Conservation (phyloP, 2,329 filamentous ascomycete genomes). For the Diaporthe batatas region DNA sequence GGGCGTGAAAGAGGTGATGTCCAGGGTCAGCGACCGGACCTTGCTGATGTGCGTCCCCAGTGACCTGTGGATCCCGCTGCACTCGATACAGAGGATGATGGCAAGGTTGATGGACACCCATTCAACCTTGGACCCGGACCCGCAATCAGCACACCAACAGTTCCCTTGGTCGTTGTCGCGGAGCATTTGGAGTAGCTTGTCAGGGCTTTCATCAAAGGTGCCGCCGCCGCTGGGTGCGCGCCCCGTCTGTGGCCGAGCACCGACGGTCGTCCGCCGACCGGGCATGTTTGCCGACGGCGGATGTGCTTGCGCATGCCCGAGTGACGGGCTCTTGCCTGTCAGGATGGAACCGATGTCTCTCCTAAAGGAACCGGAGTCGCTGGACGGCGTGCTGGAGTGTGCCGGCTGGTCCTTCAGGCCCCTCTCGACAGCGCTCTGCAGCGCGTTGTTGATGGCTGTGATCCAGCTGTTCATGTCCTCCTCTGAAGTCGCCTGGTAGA, state of each 20-base stretch:
- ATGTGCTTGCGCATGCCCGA: slow-evolving; percentile 65
- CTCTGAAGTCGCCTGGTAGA: slow-evolving; percentile 97
- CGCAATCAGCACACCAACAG: slow-evolving; percentile 93
- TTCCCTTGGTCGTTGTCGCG: slow-evolving; percentile 94
- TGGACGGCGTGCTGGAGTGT: slow-evolving; percentile 55
- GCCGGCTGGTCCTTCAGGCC: slow-evolving; percentile 68
- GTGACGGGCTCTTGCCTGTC: slow-evolving; percentile 88
- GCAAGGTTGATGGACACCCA: slow-evolving; percentile 99
- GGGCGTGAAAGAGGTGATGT: slow-evolving; percentile 95
- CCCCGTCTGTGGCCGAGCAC: slow-evolving; percentile 82
- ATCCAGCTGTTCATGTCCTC: slow-evolving; percentile 99
- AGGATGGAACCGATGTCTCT: slow-evolving; percentile 93
- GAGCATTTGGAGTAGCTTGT: slow-evolving; percentile 87
- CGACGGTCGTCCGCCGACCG: slow-evolving; percentile 89
- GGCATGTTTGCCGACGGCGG: slow-evolving; percentile 70
- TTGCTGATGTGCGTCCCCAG: slow-evolving; percentile 98
- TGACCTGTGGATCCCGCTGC: slow-evolving; percentile 96
- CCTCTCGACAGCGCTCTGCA: slow-evolving; percentile 94
- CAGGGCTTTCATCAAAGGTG: slow-evolving; percentile 83
- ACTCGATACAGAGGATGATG: slow-evolving; percentile 97
- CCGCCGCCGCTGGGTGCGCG: slow-evolving; percentile 64
- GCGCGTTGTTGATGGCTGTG: slow-evolving; percentile 92
- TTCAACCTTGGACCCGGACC: slow-evolving; percentile 91
- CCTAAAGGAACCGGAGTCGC: slow-evolving; percentile 69
- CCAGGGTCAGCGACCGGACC: slow-evolving; percentile 92